Base-by-base conservation (phyloP, 345 rosid genomes). In the Salix caprea region DNA sequence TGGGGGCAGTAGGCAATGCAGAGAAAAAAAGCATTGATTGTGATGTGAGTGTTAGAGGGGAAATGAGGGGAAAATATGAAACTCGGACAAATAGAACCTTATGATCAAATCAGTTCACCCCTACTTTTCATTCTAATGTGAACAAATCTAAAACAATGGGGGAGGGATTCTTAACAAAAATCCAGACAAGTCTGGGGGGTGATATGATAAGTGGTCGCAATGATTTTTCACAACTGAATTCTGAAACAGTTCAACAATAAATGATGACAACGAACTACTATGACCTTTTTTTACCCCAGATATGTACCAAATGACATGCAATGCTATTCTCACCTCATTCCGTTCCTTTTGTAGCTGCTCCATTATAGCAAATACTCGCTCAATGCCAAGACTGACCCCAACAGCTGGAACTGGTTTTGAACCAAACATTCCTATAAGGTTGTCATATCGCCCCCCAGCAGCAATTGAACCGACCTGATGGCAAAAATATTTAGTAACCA, bases 381-480 rank as follows among this genome's bases (percentile, higher is more conserved):
- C 98, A 60, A 96, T 96, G 52, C 98, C 99, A 64, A 93, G 91
- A 83, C 99, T 93, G 83, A 93, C 84, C 14, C 99, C 98, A 81
- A 93, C 97, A 9, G 97, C 93, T 3, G 98, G 99, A 68, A 96
- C 97, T 86, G 88, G 92, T 84, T 90, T 90, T 39, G 88, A 80
- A 74, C 99, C 96, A 82, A 91, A 91, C 89, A 88, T 96, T 77
- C 94, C 98, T 23, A 93, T 90, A 67, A 96, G 94, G 78, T 92
- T 89, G 84, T 96, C 99, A 36, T 96, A 93, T 28, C 98, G 87
- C 24, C 98, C 99, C 73, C 99, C 97, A 73, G 96, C 99, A 77
- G 89, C 99, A 74, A 96, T 91, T 52, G 94, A 85, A 77, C 99
- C 99, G 82, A 95, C 99, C 99, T 95, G 89, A 70, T 52, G 61